Evolutionary conservation across 306 rosid species (phyloP).

Genomic region (Quercus parvula): DNA sequence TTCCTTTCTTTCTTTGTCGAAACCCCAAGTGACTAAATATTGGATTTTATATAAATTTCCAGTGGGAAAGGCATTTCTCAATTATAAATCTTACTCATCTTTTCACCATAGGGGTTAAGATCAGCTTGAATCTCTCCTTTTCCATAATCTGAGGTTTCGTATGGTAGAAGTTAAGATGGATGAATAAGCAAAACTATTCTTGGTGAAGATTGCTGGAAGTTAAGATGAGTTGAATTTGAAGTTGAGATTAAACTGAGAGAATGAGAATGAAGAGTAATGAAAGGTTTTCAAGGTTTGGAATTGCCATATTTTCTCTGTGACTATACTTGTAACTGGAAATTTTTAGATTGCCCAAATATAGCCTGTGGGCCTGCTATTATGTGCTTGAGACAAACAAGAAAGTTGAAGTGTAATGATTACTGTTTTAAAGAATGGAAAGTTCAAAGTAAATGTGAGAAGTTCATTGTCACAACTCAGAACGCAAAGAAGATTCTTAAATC

Average conservation of each 20-base stretch:
- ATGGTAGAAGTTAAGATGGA: background rate
- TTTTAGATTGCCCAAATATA: background rate
- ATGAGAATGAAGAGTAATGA: background rate
- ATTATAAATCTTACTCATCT: conserved; percentile 34
- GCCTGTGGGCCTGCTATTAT: background rate
- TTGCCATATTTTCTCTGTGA: background rate
- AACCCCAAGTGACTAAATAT: background rate
- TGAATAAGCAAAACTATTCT: background rate
- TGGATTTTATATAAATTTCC: conserved; percentile 21
- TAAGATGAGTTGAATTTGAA: background rate
- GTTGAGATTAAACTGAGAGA: background rate
- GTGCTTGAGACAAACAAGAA: background rate
- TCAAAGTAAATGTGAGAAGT: too few species aligned
- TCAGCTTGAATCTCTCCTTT: conserved; percentile 9
- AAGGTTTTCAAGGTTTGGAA: background rate
- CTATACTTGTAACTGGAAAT: background rate
- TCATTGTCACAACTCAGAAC: too few species aligned
- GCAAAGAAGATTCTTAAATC: too few species aligned
- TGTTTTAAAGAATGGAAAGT: background rate
- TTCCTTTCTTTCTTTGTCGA: background rate
- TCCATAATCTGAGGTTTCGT: background rate
- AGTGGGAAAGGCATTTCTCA: conserved; percentile 37
- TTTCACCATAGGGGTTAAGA: conserved; percentile 44
- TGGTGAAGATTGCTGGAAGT: background rate
- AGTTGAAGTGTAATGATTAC: background rate